Evolutionary conservation across 495 filamentous ascomycete genomes (phyloP).

Genomic region (Tuber indicum): DNA sequence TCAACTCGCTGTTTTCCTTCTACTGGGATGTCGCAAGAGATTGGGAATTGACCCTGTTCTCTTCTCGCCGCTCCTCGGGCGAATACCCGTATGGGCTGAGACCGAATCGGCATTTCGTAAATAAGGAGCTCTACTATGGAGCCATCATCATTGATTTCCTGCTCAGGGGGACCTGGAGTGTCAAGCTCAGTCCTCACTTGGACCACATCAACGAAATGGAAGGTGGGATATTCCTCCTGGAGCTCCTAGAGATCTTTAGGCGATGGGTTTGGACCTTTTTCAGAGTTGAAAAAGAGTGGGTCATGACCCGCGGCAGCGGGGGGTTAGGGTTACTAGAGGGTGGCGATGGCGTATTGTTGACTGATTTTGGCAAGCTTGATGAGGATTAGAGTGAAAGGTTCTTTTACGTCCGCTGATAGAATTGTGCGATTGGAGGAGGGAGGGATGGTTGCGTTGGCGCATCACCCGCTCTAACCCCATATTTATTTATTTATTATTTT

Average conservation of each 20-base stretch:
- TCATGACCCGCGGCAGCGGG: slow-evolving; percentile 45
- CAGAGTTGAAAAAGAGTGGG: slow-evolving; percentile 86
- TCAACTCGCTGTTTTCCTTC: slow-evolving; percentile 88
- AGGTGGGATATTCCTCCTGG: slow-evolving; percentile 73
- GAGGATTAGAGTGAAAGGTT: slow-evolving; percentile 22
- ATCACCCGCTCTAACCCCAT: background rate
- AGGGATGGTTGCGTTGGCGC: background rate
- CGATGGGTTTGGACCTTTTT: slow-evolving; percentile 98
- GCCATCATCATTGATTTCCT: slow-evolving; percentile 73
- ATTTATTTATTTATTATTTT: background rate
- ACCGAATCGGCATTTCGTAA: slow-evolving; percentile 61
- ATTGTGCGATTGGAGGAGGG: background rate
- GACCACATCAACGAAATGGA: slow-evolving; percentile 79
- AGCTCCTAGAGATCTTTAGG: slow-evolving; percentile 75
- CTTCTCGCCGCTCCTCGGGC: slow-evolving; percentile 48
- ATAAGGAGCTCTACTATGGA: slow-evolving; percentile 66
- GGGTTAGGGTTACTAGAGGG: slow-evolving; percentile 24
- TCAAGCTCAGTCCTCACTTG: slow-evolving; percentile 73
- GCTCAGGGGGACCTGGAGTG: slow-evolving; percentile 81
- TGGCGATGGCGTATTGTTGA: slow-evolving; percentile 25
- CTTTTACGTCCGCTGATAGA: background rate
- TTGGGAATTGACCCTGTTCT: slow-evolving; percentile 88
- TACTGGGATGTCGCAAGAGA: slow-evolving; percentile 97
- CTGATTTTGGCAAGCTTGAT: slow-evolving; percentile 35
- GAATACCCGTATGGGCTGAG: slow-evolving; percentile 74